Conservation (phyloP, 2,329 filamentous ascomycete species). For the Epicoccum nigrum region DNA sequence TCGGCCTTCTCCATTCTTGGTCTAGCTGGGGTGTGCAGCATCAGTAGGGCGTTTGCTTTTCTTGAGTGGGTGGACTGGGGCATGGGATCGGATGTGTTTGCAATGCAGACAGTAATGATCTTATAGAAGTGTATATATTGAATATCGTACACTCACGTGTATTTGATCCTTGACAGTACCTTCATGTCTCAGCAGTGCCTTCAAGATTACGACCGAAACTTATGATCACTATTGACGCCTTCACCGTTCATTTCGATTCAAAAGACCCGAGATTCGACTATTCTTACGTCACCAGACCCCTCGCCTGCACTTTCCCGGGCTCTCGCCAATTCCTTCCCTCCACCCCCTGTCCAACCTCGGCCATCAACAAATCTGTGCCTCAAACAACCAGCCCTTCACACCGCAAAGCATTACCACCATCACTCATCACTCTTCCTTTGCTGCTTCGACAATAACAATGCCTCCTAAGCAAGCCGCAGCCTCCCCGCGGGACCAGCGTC, state of each 20-base stretch:
- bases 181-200: too few relatives aligned
- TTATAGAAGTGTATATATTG: slow-evolving; percentile 11
- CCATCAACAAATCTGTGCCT: slow-evolving; percentile 14
- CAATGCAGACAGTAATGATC: background rate
- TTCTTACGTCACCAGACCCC: background rate
- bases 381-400: slow-evolving; percentile 1
- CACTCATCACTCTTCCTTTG: background rate
- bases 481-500: slow-evolving; percentile 4
- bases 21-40: slow-evolving; percentile 1
- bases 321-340: slow-evolving; percentile 5
- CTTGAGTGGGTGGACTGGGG: background rate
- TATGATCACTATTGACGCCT: background rate
- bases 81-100: background rate
- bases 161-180: too few relatives aligned
- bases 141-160: background rate
- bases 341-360: slow-evolving; percentile 8
- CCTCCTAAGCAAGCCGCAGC: slow-evolving; percentile 24
- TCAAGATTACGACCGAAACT: too few relatives aligned
- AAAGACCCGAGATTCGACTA: too few relatives aligned
- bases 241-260: too few relatives aligned
- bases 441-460: slow-evolving; percentile 15
- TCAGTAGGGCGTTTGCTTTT: slow-evolving; percentile 3
- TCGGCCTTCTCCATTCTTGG: slow-evolving; percentile 5
- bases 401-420: background rate
- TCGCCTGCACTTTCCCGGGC: background rate